phyloP scores from a whole-genome alignment of 2,329 filamentous ascomycete species.

The Fusarium newnesense region DNA sequence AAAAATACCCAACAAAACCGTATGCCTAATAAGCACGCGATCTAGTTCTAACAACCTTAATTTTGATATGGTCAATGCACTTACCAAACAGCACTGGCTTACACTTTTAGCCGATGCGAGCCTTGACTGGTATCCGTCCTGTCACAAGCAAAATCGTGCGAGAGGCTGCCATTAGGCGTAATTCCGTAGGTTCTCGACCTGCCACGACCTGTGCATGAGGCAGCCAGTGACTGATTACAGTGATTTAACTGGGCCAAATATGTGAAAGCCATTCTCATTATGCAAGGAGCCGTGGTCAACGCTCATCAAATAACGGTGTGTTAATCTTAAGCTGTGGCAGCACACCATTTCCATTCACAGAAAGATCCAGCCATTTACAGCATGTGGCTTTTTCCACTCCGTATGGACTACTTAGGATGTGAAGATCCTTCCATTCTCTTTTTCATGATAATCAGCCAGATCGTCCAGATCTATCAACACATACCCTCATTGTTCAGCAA shows the following conservation, averaged over 20 bases:
- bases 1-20: neutral
- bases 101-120: neutral
- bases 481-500: neutral
- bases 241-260: neutral
- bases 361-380: neutral
- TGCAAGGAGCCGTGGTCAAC: constrained; percentile 8
- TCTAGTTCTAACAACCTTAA: neutral
- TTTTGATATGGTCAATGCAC: neutral
- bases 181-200: constrained; percentile 10
- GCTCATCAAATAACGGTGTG: constrained; percentile 2
- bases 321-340: neutral
- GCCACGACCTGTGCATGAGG: constrained; percentile 25
- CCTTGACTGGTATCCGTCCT: neutral
- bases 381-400: neutral
- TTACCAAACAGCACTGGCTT: neutral
- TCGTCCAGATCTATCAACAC: neutral
- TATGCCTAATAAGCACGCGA: neutral
- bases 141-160: neutral
- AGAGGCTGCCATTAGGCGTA: constrained; percentile 9
- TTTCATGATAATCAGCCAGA: neutral
- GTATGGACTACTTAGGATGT: neutral
- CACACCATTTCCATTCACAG: constrained; percentile 6
- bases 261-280: neutral
- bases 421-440: neutral
- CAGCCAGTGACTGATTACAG: constrained; percentile 6